phyloP scores from a whole-genome alignment of 306 rosid species.

The barrel medic (Medicago truncatula) region MtrunA17r5.0-ANR NC_053048.1:43648001-43648500 shows the following conservation, averaged over 20 bases:
- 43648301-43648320: slow-evolving; percentile 74
- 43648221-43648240: slow-evolving; percentile 78
- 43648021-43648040: neutral
- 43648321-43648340: slow-evolving; percentile 62
- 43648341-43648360: slow-evolving; percentile 48
- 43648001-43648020: too few species aligned
- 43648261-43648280: slow-evolving; percentile 59
- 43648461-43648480: slow-evolving; percentile 57
- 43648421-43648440: slow-evolving; percentile 53
- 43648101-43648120: neutral
- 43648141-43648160: neutral
- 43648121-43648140: neutral
- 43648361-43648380: slow-evolving; percentile 57
- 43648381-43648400: slow-evolving; percentile 69
- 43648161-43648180: neutral
- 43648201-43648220: slow-evolving; percentile 59
- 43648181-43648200: slow-evolving; percentile 4
- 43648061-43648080: neutral
- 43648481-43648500: slow-evolving; percentile 55
- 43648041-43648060: neutral
- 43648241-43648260: slow-evolving; percentile 49
- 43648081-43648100: neutral
- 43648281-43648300: slow-evolving; percentile 68
- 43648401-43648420: slow-evolving; percentile 47
- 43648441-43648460: slow-evolving; percentile 61